Conservation (phyloP, 2,329 filamentous ascomycete genomes). For the Coniochaeta sp. region DNA sequence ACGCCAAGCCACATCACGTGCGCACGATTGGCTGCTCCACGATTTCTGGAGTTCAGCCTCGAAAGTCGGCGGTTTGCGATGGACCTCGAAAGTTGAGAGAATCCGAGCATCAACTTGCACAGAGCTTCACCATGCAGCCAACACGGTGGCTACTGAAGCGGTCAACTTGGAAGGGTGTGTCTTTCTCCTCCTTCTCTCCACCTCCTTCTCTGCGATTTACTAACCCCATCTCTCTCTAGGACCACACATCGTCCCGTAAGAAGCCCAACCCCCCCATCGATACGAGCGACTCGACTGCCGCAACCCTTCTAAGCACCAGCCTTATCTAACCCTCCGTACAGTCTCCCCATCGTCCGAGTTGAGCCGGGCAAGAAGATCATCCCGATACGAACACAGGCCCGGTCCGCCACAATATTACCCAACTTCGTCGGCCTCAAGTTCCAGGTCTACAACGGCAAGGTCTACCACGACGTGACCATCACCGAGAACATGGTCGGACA, state of each 20-base stretch:
- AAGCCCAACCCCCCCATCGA: background rate
- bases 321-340: conserved; percentile 19
- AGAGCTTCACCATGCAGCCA: conserved; percentile 50
- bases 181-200: too few relatives aligned
- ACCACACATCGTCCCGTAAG: conserved; percentile 49
- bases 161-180: conserved; percentile 81
- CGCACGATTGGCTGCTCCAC: background rate
- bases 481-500: conserved; percentile 96
- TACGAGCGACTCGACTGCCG: background rate
- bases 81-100: background rate
- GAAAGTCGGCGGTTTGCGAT: background rate
- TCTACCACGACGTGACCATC: conserved; percentile 73
- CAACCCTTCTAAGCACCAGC: background rate
- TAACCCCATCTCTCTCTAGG: conserved; percentile 26
- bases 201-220: background rate
- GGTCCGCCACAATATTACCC: conserved; percentile 81
- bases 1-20: background rate
- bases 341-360: conserved; percentile 56
- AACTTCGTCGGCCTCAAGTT: conserved; percentile 89
- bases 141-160: conserved; percentile 63
- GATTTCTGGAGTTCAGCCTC: background rate
- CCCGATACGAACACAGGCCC: conserved; percentile 80
- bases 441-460: conserved; percentile 87
- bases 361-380: conserved; percentile 55
- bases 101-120: background rate